Base-by-base conservation (phyloP, 2,329 filamentous ascomycete genomes). In the Epichloe sibirici region DNA sequence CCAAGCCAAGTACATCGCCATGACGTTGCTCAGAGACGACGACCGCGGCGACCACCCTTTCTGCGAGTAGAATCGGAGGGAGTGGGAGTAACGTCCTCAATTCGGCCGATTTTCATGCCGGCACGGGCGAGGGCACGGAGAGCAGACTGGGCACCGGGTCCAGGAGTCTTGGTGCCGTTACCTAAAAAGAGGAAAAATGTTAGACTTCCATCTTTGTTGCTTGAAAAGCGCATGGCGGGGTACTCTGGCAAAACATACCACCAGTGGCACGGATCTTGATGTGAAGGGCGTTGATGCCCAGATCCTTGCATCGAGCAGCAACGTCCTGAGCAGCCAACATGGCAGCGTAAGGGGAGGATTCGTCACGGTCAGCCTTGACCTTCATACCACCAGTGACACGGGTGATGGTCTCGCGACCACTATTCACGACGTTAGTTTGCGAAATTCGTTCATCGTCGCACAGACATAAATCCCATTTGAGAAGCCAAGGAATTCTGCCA, bases 21-120 rank as follows among this genome's bases (percentile, higher is more conserved):
- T 49, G 48, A 53, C 49, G 51, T 54, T 50, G 56, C 76, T 88
- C 81, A 98, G 77, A 98, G 88, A 95, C 93, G 91, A 80, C 93
- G 93, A 97, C 93, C 93, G 88, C 93, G 91, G 78, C 93, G 90
- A 96, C 93, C 93, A 81, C 93, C 93, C 90, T 98, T 98, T 81
- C 91, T 90, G 79, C 93, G 88, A 70, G 93, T 98, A 74, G 89
- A 95, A 78, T 98, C 93, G 75, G 93, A 98, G 67, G 94, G 93
- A 58, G 93, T 98, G 68, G 93, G 93, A 67, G 94, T 98, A 62
- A 98, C 93, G 74, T 98, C 93, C 86, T 98, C 93, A 69, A 98
- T 98, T 72, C 93, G 88, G 73, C 93, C 93, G 68, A 98, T 98
- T 82, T 91, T 94, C 94, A 98, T 98, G 74, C 93, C 93, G 67